A percentile compares a stretch with the other conserved stretches of the same genome.
Conservation (phyloP, 2,329 filamentous ascomycete species). For the Cercospora nicotianae region DNA sequence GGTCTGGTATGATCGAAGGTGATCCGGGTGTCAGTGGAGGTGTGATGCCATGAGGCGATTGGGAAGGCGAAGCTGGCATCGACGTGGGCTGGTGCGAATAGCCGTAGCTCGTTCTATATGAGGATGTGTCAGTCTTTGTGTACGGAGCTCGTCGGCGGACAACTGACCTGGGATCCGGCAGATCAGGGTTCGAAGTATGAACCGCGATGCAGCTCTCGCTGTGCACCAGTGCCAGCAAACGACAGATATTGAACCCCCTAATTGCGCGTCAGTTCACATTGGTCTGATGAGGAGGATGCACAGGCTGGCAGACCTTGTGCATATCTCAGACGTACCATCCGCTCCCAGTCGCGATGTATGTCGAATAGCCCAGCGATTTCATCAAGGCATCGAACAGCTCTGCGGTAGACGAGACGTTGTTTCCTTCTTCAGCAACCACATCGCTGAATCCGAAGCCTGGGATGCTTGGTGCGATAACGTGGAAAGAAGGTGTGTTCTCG, state of each 20-base stretch:
- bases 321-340: constrained; percentile 45
- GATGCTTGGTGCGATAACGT: constrained; percentile 65
- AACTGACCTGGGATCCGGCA: constrained; percentile 49
- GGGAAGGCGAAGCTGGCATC: constrained; percentile 5
- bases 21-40: constrained; percentile 26
- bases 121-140: background rate
- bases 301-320: no score
- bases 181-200: constrained; percentile 61
- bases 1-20: constrained; percentile 14
- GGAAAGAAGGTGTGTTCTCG: constrained; percentile 53
- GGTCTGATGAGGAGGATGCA: background rate
- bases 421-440: constrained; percentile 53
- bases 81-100: constrained; percentile 20
- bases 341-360: constrained; percentile 59
- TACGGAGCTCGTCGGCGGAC: background rate
- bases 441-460: constrained; percentile 69
- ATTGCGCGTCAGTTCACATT: background rate
- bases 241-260: constrained; percentile 48
- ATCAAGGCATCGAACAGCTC: constrained; percentile 60
- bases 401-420: constrained; percentile 56
- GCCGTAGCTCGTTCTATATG: constrained; percentile 22
- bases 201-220: constrained; percentile 57
- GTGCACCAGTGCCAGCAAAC: constrained; percentile 51
- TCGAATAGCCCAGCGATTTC: constrained; percentile 58
- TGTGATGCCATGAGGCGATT: constrained; percentile 8